A percentile compares a stretch with the other conserved stretches of the same genome.
Evolutionary conservation across 306 rosid species (phyloP).

Genomic region (Quillaja saponaria): DNA sequence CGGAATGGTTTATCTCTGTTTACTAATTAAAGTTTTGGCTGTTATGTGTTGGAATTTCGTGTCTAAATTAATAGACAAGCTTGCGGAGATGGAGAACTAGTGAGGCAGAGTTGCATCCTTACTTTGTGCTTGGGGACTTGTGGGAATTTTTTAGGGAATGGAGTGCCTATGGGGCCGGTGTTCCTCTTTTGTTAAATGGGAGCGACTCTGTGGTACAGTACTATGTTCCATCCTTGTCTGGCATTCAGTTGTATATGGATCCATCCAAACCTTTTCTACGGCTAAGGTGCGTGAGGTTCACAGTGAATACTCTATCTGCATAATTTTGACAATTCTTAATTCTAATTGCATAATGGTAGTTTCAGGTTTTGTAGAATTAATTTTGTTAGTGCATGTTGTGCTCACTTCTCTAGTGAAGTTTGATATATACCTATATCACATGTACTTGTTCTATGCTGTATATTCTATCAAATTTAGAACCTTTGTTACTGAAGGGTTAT

Average conservation of each 20-base stretch:
- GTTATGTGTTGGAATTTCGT: slow-evolving; percentile 12
- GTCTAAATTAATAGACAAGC: slow-evolving; percentile 51
- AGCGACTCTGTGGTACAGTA: slow-evolving; percentile 81
- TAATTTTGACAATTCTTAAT: too few relatives aligned
- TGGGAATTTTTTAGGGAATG: slow-evolving; percentile 89
- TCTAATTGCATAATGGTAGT: too few relatives aligned
- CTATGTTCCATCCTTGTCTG: slow-evolving; percentile 84
- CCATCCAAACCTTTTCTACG: slow-evolving; percentile 61
- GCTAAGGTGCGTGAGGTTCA: slow-evolving; percentile 49
- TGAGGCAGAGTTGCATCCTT: slow-evolving; percentile 58
- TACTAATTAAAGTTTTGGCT: background rate
- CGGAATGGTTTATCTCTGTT: background rate
- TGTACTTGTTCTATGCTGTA: too few relatives aligned
- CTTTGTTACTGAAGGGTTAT: too few relatives aligned
- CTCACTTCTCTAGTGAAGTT: too few relatives aligned
- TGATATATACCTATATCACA: too few relatives aligned
- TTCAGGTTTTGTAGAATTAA: too few relatives aligned
- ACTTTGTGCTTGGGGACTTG: slow-evolving; percentile 80
- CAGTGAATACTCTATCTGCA: background rate
- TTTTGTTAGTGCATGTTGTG: too few relatives aligned
- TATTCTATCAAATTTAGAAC: too few relatives aligned
- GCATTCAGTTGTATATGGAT: slow-evolving; percentile 74
- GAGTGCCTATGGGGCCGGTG: slow-evolving; percentile 91
- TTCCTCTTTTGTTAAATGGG: slow-evolving; percentile 75
- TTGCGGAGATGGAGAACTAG: slow-evolving; percentile 54